Percentiles rank a stretch among this genome's conserved stretches.
phyloP scores from a whole-genome alignment of 176 grass and related monocot genomes.

The Triticum turgidum region DNA sequence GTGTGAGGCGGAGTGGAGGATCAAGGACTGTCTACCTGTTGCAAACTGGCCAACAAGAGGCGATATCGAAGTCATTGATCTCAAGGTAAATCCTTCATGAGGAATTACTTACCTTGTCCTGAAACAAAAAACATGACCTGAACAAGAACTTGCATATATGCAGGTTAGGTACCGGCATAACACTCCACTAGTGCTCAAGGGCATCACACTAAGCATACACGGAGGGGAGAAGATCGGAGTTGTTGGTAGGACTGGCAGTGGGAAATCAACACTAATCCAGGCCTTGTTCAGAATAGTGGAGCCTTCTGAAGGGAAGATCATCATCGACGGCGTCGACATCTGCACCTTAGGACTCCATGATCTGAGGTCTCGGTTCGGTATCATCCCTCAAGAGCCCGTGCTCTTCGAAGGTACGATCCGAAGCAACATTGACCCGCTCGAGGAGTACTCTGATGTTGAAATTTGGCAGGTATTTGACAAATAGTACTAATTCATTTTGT shows the following conservation, averaged over 20 bases:
- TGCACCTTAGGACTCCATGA: conserved; percentile 95
- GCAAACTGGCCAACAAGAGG: conserved; percentile 83
- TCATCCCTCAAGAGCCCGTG: conserved; percentile 95
- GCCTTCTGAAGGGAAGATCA: conserved; percentile 77
- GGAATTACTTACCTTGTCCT: not conserved
- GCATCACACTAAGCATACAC: conserved; percentile 69
- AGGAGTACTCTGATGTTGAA: conserved; percentile 85
- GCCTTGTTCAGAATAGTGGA: conserved; percentile 96
- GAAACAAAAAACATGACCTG: not conserved
- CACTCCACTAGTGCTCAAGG: conserved; percentile 93
- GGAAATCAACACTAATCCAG: conserved; percentile 96
- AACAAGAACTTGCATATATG: not conserved
- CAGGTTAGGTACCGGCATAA: conserved; percentile 84
- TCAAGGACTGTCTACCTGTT: conserved; percentile 62
- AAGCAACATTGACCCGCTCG: conserved; percentile 85
- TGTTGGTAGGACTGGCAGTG: conserved; percentile 90
- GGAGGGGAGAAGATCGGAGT: conserved; percentile 92
- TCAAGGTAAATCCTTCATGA: conserved; percentile 54
- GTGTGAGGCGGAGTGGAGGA: conserved; percentile 75
- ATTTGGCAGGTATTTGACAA: conserved; percentile 82
- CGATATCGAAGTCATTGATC: conserved; percentile 69
- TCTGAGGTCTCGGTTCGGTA: conserved; percentile 91
- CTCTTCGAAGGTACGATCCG: conserved; percentile 90
- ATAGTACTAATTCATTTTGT: not conserved
- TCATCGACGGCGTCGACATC: conserved; percentile 77